Conservation (phyloP, 2,329 filamentous ascomycete species). For the Arachnomyces sp. region DNA sequence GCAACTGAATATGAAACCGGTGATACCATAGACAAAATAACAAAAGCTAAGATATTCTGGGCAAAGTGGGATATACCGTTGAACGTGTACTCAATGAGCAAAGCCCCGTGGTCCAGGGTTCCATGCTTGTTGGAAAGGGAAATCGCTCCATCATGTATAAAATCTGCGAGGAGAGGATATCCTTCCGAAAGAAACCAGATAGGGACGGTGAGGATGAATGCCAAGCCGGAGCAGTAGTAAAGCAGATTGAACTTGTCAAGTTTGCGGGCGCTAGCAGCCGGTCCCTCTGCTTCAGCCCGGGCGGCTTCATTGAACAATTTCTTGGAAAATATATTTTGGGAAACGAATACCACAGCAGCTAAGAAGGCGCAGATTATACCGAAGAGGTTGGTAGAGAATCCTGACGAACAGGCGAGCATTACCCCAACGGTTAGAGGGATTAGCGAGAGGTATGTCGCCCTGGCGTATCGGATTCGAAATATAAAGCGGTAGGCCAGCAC, state of each 20-base stretch:
- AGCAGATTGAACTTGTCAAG: conserved; percentile 94
- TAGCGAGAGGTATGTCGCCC: conserved; percentile 78
- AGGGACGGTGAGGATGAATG: conserved; percentile 78
- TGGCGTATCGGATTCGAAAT: conserved; percentile 81
- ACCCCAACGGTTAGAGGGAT: conserved; percentile 92
- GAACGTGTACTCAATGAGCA: conserved; percentile 82
- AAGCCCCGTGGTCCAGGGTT: conserved; percentile 55
- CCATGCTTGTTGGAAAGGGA: conserved; percentile 70
- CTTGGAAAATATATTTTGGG: conserved; percentile 98
- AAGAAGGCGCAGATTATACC: conserved; percentile 85
- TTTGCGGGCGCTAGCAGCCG: conserved; percentile 60
- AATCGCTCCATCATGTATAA: conserved; percentile 73
- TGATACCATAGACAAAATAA: conserved; percentile 84
- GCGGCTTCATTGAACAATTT: conserved; percentile 93
- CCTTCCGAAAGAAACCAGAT: conserved; percentile 94
- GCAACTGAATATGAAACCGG: conserved; percentile 97
- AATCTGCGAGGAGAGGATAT: conserved; percentile 65
- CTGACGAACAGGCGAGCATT: conserved; percentile 89
- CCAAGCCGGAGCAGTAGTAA: conserved; percentile 92
- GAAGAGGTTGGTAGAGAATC: conserved; percentile 79
- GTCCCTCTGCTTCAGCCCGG: conserved; percentile 67
- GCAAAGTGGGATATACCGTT: conserved; percentile 96
- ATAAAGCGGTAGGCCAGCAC: conserved; percentile 86
- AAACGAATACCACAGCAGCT: conserved; percentile 91
- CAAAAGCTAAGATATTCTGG: conserved; percentile 91